A percentile compares a stretch with the other conserved stretches of the same genome.
Evolutionary conservation across 2,329 filamentous ascomycete species (phyloP).

Genomic region (Cladophialophora immunda): DNA sequence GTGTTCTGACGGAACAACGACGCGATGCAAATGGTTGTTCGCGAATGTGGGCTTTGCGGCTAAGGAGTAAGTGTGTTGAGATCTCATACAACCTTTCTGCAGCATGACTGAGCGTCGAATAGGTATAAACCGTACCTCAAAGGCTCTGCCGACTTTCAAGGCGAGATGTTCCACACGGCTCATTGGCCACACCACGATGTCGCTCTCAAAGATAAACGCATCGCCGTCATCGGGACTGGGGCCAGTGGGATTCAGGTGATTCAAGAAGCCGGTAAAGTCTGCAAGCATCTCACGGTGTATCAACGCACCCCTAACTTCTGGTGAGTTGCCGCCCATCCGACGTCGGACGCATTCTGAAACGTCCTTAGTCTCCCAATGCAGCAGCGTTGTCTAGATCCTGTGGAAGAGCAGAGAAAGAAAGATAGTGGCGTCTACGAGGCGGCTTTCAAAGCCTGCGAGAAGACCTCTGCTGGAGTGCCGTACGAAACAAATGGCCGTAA

Average conservation of each 20-base stretch:
- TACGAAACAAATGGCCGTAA: constrained; percentile 64
- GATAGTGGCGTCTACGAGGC: constrained; percentile 21
- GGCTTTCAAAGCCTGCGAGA: constrained; percentile 45
- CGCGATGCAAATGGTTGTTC: constrained; percentile 50
- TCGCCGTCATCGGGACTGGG: constrained; percentile 71
- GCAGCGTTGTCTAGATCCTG: constrained; percentile 44
- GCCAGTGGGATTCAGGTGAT: constrained; percentile 56
- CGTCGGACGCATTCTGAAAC: constrained; percentile 12
- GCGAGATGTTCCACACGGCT: constrained; percentile 66
- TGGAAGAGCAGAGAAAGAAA: constrained; percentile 51
- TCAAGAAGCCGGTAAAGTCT: constrained; percentile 34
- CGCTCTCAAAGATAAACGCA: constrained; percentile 64
- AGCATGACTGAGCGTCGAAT: constrained; percentile 48
- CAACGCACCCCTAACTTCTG: constrained; percentile 66
- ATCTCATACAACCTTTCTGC: constrained; percentile 48
- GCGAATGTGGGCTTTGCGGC: constrained; percentile 56
- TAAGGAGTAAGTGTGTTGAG: constrained; percentile 50
- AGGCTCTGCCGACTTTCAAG: constrained; percentile 66
- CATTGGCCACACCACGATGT: constrained; percentile 67
- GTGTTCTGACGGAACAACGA: constrained; percentile 53
- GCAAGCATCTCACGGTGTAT: constrained; percentile 38
- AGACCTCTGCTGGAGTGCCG: constrained; percentile 66
- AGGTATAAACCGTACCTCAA: constrained; percentile 67
- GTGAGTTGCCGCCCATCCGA: constrained; percentile 29
- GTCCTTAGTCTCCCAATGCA: constrained; percentile 66